Percentiles rank a stretch among this genome's conserved stretches.
phyloP scores from a whole-genome alignment of 2,329 filamentous ascomycete species.

The Pseudogymnoascus sp. region DNA sequence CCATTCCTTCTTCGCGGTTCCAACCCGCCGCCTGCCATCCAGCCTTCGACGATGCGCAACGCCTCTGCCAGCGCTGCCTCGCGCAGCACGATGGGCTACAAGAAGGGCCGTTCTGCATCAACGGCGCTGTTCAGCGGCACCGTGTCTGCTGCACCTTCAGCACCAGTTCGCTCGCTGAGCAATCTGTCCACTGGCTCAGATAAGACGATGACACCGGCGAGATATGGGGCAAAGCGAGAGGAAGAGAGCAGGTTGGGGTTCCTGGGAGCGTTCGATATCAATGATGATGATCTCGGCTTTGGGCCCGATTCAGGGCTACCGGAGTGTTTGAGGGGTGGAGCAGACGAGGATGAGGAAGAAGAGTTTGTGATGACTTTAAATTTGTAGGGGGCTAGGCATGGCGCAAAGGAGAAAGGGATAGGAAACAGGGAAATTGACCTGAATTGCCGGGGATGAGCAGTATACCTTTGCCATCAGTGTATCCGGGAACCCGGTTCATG shows the following conservation, averaged over 20 bases:
- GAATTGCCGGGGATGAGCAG: not conserved
- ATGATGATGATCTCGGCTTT: constrained; percentile 35
- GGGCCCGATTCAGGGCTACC: constrained; percentile 22
- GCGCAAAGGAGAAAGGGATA: not conserved
- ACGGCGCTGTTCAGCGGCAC: constrained; percentile 26
- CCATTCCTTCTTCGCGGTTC: constrained; percentile 13
- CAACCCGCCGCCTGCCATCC: constrained; percentile 32
- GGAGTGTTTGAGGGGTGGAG: constrained; percentile 25
- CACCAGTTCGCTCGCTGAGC: not conserved
- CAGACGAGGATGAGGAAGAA: constrained; percentile 37
- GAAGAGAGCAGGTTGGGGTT: constrained; percentile 42
- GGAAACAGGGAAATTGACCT: not conserved
- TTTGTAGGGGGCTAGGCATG: constrained; percentile 4
- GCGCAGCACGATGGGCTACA: constrained; percentile 77
- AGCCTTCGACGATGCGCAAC: constrained; percentile 45
- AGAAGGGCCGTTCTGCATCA: constrained; percentile 57
- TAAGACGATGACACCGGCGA: constrained; percentile 33
- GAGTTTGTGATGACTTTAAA: constrained; percentile 47
- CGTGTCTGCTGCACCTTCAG: not conserved
- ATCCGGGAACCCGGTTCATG: not conserved
- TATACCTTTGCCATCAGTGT: not conserved
- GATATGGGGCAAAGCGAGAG: constrained; percentile 27
- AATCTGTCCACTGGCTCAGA: constrained; percentile 19
- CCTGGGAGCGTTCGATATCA: constrained; percentile 48
- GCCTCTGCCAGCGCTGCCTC: constrained; percentile 59